Percentiles rank a stretch among this genome's conserved stretches.
These are phyloP conservation scores for Entomortierella lignicola DNA, from an alignment of 192 early-diverging fungal species.

Conservation along the genomic window DNA sequence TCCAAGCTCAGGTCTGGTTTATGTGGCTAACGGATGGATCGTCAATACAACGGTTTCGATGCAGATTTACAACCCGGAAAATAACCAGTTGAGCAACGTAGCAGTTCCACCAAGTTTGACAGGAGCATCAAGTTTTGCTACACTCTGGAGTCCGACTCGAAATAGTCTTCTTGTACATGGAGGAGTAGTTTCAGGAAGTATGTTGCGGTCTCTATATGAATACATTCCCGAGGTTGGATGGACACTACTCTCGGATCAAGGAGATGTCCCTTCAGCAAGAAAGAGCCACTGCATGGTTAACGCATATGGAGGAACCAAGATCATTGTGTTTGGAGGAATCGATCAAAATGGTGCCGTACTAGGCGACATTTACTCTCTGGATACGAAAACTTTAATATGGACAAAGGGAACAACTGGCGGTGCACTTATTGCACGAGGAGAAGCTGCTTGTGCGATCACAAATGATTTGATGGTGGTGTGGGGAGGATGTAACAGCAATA, in stretches of 20 bases:
- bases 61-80: constrained; percentile 7
- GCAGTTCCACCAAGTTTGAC: not conserved
- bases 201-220: not conserved
- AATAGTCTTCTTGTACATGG: constrained; percentile 17
- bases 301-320: constrained; percentile 20
- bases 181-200: not conserved
- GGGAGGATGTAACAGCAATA: constrained; percentile 1
- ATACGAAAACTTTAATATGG: constrained; percentile 6
- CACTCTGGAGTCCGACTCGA: not conserved
- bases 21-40: constrained; percentile 6
- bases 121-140: not conserved
- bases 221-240: constrained; percentile 4
- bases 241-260: not conserved
- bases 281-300: constrained; percentile 14
- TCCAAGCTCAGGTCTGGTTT: constrained; percentile 1
- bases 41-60: not conserved
- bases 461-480: constrained; percentile 19
- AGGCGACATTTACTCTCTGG: constrained; percentile 20
- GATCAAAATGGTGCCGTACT: not conserved
- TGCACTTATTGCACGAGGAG: not conserved
- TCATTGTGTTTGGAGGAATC: constrained; percentile 30
- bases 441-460: constrained; percentile 10
- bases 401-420: constrained; percentile 4
- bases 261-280: constrained; percentile 16
- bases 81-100: not conserved